These are phyloP conservation scores for Buddleja alternifolia DNA, from an alignment of 257 asterid genomes.

Conservation along the genomic window DNA sequence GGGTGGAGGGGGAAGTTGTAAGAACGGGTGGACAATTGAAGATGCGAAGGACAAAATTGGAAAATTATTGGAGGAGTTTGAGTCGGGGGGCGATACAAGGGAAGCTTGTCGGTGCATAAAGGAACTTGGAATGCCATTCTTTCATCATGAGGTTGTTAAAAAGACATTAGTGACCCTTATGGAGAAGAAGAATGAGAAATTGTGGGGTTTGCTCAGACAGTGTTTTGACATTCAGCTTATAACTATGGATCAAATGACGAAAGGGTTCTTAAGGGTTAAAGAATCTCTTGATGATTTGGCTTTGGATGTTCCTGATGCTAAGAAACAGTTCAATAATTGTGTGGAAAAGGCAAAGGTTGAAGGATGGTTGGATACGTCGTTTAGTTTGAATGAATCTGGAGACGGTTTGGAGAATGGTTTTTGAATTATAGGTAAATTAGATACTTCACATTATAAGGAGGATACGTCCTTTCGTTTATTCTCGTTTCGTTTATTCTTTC, in stretches of 20 bases:
- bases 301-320: constrained; percentile 91
- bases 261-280: constrained; percentile 71
- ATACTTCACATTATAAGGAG: too few species aligned
- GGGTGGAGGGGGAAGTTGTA: constrained; percentile 80
- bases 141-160: constrained; percentile 93
- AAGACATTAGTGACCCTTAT: constrained; percentile 65
- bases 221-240: constrained; percentile 80
- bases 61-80: constrained; percentile 70
- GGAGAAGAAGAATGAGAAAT: constrained; percentile 71
- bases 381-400: constrained; percentile 38
- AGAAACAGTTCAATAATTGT: constrained; percentile 51
- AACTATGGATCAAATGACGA: constrained; percentile 76
- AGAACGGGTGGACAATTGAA: constrained; percentile 73
- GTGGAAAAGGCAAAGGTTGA: constrained; percentile 56
- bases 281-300: constrained; percentile 85
- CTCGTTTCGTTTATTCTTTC: too few species aligned
- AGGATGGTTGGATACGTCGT: constrained; percentile 78
- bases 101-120: constrained; percentile 92
- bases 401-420: constrained; percentile 45
- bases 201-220: constrained; percentile 65
- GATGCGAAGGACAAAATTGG: constrained; percentile 87
- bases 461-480: too few species aligned
- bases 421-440: too few species aligned
- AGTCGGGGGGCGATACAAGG: constrained; percentile 74
- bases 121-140: constrained; percentile 92